Evolutionary conservation across 352 stramenopile genomes (phyloP).

Genomic region (Pythium angustatum): DNA sequence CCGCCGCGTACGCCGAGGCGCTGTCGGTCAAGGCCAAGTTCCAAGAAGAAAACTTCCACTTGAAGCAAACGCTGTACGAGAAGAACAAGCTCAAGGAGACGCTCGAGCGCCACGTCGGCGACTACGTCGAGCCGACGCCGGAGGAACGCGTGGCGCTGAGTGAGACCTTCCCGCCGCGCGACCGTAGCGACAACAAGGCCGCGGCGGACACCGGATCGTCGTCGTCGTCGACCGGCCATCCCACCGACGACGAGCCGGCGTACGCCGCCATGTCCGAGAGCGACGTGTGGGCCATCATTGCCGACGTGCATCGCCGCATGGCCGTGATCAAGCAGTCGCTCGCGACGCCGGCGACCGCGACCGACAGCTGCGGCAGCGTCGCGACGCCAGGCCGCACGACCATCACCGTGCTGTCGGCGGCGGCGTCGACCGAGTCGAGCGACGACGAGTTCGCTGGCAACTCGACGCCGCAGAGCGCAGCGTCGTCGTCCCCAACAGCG

Average conservation of each 20-base stretch:
- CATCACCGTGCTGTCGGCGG: constrained; percentile 10
- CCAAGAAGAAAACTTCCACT: constrained; percentile 34
- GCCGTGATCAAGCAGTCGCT: constrained; percentile 23
- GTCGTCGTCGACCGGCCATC: not conserved
- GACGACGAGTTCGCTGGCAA: constrained; percentile 12
- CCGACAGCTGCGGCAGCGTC: not conserved
- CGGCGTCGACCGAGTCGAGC: not conserved
- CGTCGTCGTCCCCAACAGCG: no score
- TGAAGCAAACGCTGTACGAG: constrained; percentile 36
- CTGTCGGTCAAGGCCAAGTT: constrained; percentile 34
- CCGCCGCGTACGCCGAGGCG: constrained; percentile 38
- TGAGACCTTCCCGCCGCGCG: constrained; percentile 4
- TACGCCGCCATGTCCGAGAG: constrained; percentile 23
- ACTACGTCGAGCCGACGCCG: constrained; percentile 25
- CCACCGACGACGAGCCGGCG: not conserved
- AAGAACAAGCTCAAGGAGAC: constrained; percentile 39
- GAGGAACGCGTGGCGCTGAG: constrained; percentile 17
- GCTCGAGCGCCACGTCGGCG: constrained; percentile 33
- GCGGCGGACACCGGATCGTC: no score
- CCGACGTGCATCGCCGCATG: constrained; percentile 20
- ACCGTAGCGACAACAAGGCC: no score
- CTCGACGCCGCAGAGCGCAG: constrained; percentile 5
- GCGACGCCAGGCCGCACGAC: constrained; percentile 5
- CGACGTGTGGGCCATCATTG: constrained; percentile 29
- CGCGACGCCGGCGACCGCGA: not conserved